Evolutionary conservation across 331 rosid species (phyloP).

Genomic region (Acacia pycnantha): DNA sequence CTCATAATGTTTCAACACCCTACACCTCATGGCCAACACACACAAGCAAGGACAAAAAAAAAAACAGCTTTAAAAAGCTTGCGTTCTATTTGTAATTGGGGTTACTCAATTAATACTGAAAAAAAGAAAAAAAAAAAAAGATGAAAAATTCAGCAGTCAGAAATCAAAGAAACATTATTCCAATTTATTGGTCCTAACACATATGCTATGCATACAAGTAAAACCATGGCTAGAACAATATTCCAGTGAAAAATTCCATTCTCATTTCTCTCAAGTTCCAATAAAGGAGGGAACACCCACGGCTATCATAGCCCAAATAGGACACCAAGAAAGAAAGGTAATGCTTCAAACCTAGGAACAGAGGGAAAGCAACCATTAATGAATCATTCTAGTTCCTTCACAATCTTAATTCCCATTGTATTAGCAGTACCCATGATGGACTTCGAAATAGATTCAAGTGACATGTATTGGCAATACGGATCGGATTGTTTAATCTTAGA

Average conservation of each 20-base stretch:
- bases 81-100: background rate
- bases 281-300: background rate
- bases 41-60: too few relatives aligned
- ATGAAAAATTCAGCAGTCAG: background rate
- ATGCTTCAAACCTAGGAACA: background rate
- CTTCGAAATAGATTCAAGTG: conserved; percentile 76
- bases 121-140: too few relatives aligned
- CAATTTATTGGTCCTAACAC: background rate
- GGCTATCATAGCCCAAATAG: background rate
- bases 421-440: conserved; percentile 81
- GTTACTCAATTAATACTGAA: background rate
- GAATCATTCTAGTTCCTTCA: conserved; percentile 66
- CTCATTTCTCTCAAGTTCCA: background rate
- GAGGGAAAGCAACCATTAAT: background rate
- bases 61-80: background rate
- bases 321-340: background rate
- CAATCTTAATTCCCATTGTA: conserved; percentile 84
- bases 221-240: background rate
- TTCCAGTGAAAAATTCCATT: background rate
- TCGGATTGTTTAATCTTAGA: conserved; percentile 84
- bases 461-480: conserved; percentile 78
- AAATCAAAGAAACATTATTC: background rate
- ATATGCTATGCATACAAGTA: background rate
- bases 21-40: background rate
- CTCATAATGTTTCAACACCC: background rate